Conservation (phyloP, 1,284 basidiomycete species). For the Binderoboletus segoi region DNA sequence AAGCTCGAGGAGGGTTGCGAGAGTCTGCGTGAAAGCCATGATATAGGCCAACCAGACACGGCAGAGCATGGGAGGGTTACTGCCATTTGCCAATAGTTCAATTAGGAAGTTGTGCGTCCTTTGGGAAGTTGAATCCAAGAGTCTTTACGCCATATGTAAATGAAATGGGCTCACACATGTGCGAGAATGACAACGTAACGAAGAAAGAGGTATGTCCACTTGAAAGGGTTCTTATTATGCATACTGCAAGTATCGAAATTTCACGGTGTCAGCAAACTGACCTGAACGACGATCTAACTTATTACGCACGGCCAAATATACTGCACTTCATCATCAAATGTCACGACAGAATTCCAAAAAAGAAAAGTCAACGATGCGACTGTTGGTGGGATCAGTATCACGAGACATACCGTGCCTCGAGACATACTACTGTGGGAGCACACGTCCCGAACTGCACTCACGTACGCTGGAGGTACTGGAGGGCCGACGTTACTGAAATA, state of each 20-base stretch:
- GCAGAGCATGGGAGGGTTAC: constrained; percentile 15
- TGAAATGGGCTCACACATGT: constrained; percentile 17
- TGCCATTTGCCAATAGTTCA: constrained; percentile 9
- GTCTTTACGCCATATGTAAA: neutral
- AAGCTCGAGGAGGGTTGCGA: constrained; percentile 11
- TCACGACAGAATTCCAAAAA: constrained; percentile 17
- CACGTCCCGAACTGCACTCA: constrained; percentile 5
- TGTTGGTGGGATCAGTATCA: constrained; percentile 4
- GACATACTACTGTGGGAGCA: constrained; percentile 18
- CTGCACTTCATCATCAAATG: constrained; percentile 22
- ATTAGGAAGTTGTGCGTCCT: constrained; percentile 22
- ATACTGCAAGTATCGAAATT: constrained; percentile 11
- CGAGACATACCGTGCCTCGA: neutral
- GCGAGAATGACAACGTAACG: constrained; percentile 19
- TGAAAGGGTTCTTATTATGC: constrained; percentile 18
- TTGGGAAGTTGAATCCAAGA: neutral
- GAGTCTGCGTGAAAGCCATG: neutral
- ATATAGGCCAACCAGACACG: constrained; percentile 15
- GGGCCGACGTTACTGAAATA: neutral
- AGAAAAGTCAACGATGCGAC: constrained; percentile 17
- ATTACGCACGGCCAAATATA: constrained; percentile 27
- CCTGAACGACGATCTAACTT: neutral
- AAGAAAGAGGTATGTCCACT: constrained; percentile 27
- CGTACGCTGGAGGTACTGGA: neutral
- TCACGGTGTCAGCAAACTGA: neutral